Evolutionary conservation across 257 asterid species (phyloP).

Genomic region (Parsonsia alboflavescens): DNA sequence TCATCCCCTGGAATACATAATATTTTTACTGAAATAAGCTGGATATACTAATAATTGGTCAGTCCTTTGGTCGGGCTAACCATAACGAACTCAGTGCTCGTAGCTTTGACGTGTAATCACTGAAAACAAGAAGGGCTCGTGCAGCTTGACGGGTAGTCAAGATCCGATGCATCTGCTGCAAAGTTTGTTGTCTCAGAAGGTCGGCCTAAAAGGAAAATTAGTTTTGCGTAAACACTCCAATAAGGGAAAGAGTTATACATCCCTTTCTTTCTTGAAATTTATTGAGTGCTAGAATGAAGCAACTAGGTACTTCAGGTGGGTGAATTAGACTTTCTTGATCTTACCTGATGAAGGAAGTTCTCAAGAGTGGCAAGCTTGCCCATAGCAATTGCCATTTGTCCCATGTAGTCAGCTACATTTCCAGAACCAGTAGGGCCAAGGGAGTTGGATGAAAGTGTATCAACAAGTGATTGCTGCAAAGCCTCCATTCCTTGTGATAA

Average conservation of each 20-base stretch:
- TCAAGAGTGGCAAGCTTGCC: constrained; percentile 63
- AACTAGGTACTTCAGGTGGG: not conserved
- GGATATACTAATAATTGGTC: constrained; percentile 1
- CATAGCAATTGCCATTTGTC: constrained; percentile 86
- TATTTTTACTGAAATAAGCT: not conserved
- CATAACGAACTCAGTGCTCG: constrained; percentile 77
- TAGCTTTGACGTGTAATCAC: constrained; percentile 75
- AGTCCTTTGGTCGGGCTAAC: constrained; percentile 79
- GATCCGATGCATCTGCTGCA: constrained; percentile 83
- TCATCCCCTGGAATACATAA: too few relatives aligned
- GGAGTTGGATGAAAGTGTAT: constrained; percentile 62
- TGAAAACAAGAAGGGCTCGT: constrained; percentile 78
- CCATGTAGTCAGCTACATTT: constrained; percentile 76
- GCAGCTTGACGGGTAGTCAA: constrained; percentile 93
- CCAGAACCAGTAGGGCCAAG: constrained; percentile 41
- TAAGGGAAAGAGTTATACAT: too few relatives aligned
- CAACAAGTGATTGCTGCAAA: constrained; percentile 65
- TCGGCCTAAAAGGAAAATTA: constrained; percentile 50
- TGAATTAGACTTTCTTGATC: not conserved
- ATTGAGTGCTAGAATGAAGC: not conserved
- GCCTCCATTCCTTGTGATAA: constrained; percentile 98
- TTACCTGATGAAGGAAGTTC: constrained; percentile 73
- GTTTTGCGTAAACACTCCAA: not conserved
- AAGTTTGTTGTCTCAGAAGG: constrained; percentile 72
- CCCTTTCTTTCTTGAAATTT: not conserved